Conservation (phyloP, 805 yeast species). For the Geotrichum ghanense region DNA sequence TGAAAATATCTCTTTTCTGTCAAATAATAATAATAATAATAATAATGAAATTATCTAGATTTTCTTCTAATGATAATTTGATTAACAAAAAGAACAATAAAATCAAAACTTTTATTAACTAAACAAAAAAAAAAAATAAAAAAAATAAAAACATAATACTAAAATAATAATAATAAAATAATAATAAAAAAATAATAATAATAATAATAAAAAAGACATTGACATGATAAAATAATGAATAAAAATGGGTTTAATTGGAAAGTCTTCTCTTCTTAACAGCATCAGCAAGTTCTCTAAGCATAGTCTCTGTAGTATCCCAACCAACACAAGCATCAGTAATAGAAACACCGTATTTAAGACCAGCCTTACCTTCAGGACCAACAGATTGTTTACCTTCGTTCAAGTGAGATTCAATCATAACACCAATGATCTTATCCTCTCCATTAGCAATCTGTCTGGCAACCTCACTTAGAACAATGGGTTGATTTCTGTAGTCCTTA, state of each 20-base stretch:
- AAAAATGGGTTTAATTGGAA: background rate
- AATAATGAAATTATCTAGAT: no score
- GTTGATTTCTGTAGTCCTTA: conserved; percentile 92
- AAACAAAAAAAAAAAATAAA: no score
- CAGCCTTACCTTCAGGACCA: conserved; percentile 49
- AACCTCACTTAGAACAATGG: conserved; percentile 74
- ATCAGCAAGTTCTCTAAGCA: conserved; percentile 65
- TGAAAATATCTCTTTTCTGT: no score
- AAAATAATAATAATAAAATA: no score
- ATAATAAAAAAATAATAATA: no score
- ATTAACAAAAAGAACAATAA: no score
- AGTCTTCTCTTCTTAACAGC: conserved; percentile 66
- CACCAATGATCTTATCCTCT: conserved; percentile 72
- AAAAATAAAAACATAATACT: no score
- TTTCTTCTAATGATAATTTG: no score
- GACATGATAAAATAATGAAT: background rate
- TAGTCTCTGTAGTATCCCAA: conserved; percentile 78
- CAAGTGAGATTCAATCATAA: conserved; percentile 91
- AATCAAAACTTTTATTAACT: no score
- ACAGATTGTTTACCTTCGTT: conserved; percentile 85
- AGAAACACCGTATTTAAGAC: conserved; percentile 83
- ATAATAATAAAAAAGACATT: background rate
- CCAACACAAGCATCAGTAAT: conserved; percentile 95
- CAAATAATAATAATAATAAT: no score
- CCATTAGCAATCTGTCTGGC: conserved; percentile 77